Evolutionary conservation across 2,329 filamentous ascomycete genomes (phyloP).

Genomic region (Bipolaris gigantea): DNA sequence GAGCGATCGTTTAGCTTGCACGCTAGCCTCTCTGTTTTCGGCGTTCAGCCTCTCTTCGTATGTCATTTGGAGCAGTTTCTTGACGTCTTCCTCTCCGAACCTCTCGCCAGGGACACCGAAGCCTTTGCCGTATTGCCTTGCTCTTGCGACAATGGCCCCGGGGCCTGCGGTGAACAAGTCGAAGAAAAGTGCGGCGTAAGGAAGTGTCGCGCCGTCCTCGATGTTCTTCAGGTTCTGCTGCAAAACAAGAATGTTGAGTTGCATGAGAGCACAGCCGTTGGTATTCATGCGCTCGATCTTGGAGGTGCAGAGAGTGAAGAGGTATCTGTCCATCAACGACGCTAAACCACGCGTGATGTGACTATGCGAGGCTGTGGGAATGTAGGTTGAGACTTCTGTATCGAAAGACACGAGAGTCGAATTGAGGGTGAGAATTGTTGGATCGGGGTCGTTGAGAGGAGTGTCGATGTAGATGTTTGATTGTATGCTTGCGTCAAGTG

Average conservation of each 20-base stretch:
- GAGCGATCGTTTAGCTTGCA: constrained; percentile 68
- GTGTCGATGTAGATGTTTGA: constrained; percentile 57
- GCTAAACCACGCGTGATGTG: constrained; percentile 80
- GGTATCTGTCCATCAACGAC: constrained; percentile 74
- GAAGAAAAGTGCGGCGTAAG: constrained; percentile 68
- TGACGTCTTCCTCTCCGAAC: constrained; percentile 46
- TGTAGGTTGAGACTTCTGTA: constrained; percentile 72
- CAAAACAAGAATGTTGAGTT: constrained; percentile 89
- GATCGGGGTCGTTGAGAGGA: constrained; percentile 75
- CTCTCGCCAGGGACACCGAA: constrained; percentile 33
- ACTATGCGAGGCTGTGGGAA: constrained; percentile 66
- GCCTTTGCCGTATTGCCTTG: constrained; percentile 50
- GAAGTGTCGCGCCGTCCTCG: constrained; percentile 68
- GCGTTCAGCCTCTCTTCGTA: constrained; percentile 59
- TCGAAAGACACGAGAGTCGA: constrained; percentile 84
- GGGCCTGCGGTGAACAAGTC: constrained; percentile 67
- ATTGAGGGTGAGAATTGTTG: constrained; percentile 80
- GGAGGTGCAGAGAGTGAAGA: constrained; percentile 66
- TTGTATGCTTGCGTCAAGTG: constrained; percentile 62
- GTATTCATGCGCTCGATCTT: constrained; percentile 80
- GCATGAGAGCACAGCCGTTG: constrained; percentile 82
- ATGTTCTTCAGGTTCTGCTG: constrained; percentile 98
- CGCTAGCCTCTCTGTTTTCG: constrained; percentile 65
- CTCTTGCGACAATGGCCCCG: constrained; percentile 65
- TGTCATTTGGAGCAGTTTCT: constrained; percentile 47